Percentiles rank a stretch among this genome's conserved stretches.
These are phyloP conservation scores for Fagopyrum tataricum DNA, from an alignment of 148 eudicot genomes.

Conservation along the genomic window DNA sequence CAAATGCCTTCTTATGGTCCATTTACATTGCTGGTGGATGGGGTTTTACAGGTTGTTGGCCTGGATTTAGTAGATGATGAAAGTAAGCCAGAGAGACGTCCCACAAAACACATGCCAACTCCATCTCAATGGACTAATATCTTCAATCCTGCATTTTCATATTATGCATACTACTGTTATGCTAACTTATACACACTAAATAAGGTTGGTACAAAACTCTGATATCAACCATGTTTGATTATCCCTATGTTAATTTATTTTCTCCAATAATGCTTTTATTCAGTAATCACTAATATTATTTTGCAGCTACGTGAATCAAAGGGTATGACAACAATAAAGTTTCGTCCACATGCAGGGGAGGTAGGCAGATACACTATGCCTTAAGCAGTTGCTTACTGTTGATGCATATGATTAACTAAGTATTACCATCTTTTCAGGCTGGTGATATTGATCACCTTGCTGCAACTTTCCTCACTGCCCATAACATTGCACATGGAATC, in stretches of 20 bases:
- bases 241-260: background rate
- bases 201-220: conserved; percentile 44
- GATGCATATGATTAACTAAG: background rate
- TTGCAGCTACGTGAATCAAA: conserved; percentile 75
- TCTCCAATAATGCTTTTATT: background rate
- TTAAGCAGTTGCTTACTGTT: background rate
- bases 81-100: conserved; percentile 86
- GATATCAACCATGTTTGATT: background rate
- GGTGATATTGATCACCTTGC: conserved; percentile 82
- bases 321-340: conserved; percentile 62
- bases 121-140: conserved; percentile 79
- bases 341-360: conserved; percentile 89
- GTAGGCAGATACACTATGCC: conserved; percentile 20
- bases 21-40: background rate
- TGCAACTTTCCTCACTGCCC: conserved; percentile 73
- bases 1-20: background rate
- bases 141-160: conserved; percentile 74
- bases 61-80: conserved; percentile 81
- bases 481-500: conserved; percentile 79
- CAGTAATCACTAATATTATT: conserved; percentile 9
- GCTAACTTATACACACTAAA: conserved; percentile 72
- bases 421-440: conserved; percentile 33
- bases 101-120: conserved; percentile 81
- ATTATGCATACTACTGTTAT: conserved; percentile 70
- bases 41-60: conserved; percentile 58